Evolutionary conservation across 768 basidiomycete genomes (phyloP), one percentile per base, ranked within the genome.

Genomic region (Strobilomyces confusus): DNA sequence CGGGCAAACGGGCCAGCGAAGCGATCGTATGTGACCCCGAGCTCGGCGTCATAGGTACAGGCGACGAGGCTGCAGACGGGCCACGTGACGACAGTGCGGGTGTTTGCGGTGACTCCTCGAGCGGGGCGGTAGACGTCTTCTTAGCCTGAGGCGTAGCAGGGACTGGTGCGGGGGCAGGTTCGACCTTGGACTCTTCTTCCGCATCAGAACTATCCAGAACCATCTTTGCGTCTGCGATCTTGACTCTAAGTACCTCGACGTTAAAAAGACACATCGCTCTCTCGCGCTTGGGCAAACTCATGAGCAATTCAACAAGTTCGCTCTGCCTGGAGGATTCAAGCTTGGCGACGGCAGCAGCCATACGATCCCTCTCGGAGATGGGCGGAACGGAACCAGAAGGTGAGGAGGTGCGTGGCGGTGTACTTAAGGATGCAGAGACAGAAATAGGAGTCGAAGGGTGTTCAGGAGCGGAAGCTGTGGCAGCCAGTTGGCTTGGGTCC

Each of bases 241-340:
- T 95, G 20, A 73, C 76, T 47, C 83, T 78, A 23, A 95, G 76
- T 26, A 91, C 79, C 60, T 94, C 91, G 13, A 77, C 75, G 58
- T 92, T 95, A 77, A 95, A 95, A 37, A 95, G 74, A 70, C 92
- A 94, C 82, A 95, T 80, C 0, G 91, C 92, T 14, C 92, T 82
- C 58, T 95, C 93, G 55, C 88, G 82, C 71, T 93, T 95, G 1
- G 89, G 85, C 17, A 95, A 77, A 60, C 84, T 86, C 86, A 93
- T 89, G 33, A 95, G 71, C 47, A 95, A 75, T 22, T 87, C 89
- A 0, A 86, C 83, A 42, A 95, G 77, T 57, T 89, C 86, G 3
- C 63, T 63, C 42, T 84, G 81, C 47, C 82, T 78, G 0, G 73
- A 65, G 5, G 79, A 72, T 67, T 91, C 88, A 6, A 89, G 74